Base-by-base conservation (phyloP, 306 rosid genomes). In the Ormosia emarginata region DNA sequence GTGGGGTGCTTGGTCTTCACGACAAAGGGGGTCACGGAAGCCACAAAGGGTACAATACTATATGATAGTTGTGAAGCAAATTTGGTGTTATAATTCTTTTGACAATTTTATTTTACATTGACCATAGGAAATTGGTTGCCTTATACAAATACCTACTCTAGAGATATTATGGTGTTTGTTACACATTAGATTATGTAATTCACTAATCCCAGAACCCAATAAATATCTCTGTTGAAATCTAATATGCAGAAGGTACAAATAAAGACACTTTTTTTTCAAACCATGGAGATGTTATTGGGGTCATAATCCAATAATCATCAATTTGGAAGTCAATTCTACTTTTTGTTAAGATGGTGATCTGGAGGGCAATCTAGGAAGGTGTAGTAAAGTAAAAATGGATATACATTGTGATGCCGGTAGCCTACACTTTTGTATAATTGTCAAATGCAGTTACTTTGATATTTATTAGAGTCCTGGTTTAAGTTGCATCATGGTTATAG, bases 21-120 rank as follows among this genome's bases (percentile, higher is more conserved):
- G 84, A 86, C 67, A 91, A 92, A 78, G 99, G 99, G 72, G 94
- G 98, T 75, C 93, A 90, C 74, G 89, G 93, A 85, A 65, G 92
- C 88, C 99, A 91, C 91, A 93, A 92, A 30, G 98, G 97, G 97
- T 95, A 92, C 29, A 56, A 0, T 24, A 49, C 72, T 72, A 55
- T 24, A 44, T 67, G 79, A 70, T 74, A 37, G 34, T 56, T 73
- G 41, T 39, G 58, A 77, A 80, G 75, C 50, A 52, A 72, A 33
- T 52, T 67, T 77, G 64, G 3, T 40, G 40, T 61, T 71, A 39
- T 52, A 11, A 30, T 44, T 43, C 36, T 67, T n/a, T 81, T 52
- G 71, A 50, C 64, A 41, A 43, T 37, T 52, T 71, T n/a, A 43
- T 56, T 74, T 79, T 62, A 82, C 8, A 37, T 7, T 72, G 40